Conservation (phyloP, 1,284 basidiomycete genomes). For the Ustilago vetiveriae region DNA sequence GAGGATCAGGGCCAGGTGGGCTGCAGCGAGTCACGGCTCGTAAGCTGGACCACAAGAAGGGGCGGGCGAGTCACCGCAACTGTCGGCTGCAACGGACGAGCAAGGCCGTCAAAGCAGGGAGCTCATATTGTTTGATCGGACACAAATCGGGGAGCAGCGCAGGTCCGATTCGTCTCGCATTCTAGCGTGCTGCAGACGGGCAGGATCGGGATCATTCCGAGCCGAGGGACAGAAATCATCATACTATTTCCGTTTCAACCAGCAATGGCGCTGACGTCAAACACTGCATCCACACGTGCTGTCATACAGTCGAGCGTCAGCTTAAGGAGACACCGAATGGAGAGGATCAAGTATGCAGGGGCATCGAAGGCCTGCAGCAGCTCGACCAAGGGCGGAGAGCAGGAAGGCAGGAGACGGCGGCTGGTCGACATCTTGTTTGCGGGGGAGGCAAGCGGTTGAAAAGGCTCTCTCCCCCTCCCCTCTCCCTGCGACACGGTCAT, state of each 20-base stretch:
- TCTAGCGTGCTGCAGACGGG: background rate
- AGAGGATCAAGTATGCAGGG: slow-evolving; percentile 20
- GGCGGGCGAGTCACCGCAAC: slow-evolving; percentile 12
- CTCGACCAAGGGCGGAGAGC: background rate
- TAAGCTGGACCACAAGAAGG: background rate
- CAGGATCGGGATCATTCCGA: slow-evolving; percentile 4
- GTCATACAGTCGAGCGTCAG: slow-evolving; percentile 12
- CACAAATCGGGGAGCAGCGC: background rate
- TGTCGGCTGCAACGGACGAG: slow-evolving; percentile 26
- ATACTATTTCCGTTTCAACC: background rate
- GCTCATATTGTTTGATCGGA: slow-evolving; percentile 32
- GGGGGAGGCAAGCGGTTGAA: slow-evolving; percentile 13
- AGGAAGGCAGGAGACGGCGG: background rate
- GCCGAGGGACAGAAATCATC: slow-evolving; percentile 4
- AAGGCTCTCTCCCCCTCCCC: background rate
- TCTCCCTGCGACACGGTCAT: too few species aligned
- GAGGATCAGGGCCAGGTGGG: too few species aligned
- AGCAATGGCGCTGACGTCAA: slow-evolving; percentile 8
- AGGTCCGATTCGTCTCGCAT: background rate
- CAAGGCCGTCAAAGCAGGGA: too few species aligned
- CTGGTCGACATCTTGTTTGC: slow-evolving; percentile 6
- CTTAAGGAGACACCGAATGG: slow-evolving; percentile 2
- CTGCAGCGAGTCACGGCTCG: slow-evolving; percentile 15
- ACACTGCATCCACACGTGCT: slow-evolving; percentile 1
- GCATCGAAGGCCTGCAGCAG: slow-evolving; percentile 16